Percentiles rank a stretch among this genome's conserved stretches.
Conservation (phyloP, 768 basidiomycete species). For the Ephemerocybe angulata region DNA sequence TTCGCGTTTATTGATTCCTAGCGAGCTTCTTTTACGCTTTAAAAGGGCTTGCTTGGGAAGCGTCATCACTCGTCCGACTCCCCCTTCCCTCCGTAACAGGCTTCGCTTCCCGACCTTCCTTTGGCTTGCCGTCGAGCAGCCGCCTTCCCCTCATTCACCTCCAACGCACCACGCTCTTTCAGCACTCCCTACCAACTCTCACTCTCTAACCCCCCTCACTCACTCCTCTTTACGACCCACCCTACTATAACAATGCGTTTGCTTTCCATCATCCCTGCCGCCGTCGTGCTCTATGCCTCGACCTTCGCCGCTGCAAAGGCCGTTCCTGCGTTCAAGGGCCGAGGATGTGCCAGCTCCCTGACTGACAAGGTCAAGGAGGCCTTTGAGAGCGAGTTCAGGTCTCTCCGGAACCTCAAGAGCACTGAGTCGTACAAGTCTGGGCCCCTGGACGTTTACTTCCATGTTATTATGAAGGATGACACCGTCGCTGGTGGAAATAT, state of each 20-base stretch:
- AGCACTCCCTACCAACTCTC: not conserved
- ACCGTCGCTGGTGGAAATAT: conserved; percentile 36
- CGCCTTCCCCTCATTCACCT: not conserved
- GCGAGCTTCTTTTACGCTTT: no score
- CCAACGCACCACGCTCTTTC: not conserved
- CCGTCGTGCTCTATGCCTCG: not conserved
- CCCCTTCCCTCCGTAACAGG: no score
- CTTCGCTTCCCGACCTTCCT: no score
- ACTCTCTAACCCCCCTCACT: not conserved
- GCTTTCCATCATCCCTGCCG: not conserved
- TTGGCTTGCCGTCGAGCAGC: no score
- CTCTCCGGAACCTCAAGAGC: not conserved
- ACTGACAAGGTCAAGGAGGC: not conserved
- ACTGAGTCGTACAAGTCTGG: not conserved
- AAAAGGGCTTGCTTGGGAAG: no score
- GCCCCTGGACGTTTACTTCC: conserved; percentile 25
- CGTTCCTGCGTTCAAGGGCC: not conserved
- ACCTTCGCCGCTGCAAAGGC: not conserved
- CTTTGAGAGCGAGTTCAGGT: not conserved
- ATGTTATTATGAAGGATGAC: conserved; percentile 28
- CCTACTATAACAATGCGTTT: not conserved
- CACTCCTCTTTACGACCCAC: not conserved
- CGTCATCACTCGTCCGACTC: no score
- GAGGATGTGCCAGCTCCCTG: not conserved
- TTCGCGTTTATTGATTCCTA: no score